phyloP scores from a whole-genome alignment of 2,329 filamentous ascomycete genomes.

The Cadophora sp. region DNA sequence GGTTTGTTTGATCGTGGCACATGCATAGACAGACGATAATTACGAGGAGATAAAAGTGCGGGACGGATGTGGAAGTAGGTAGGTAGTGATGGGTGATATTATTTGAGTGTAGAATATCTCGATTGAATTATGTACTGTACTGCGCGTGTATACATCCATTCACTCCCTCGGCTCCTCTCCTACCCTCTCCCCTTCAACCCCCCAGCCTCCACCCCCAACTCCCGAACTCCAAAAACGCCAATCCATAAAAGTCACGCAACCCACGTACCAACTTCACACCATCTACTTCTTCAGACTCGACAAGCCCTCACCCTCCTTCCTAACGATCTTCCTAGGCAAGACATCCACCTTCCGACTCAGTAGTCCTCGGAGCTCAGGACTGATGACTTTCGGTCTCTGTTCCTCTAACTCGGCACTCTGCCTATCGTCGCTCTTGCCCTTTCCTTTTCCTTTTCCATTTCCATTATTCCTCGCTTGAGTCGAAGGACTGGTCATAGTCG shows the following conservation, averaged over 20 bases:
- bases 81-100: too few relatives aligned
- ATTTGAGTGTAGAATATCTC: too few relatives aligned
- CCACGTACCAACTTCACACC: background rate
- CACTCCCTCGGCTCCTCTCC: too few relatives aligned
- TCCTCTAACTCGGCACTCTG: constrained; percentile 39
- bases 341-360: constrained; percentile 63
- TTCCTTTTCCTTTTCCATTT: constrained; percentile 32
- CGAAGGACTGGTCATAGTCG: constrained; percentile 18
- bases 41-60: too few relatives aligned
- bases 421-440: constrained; percentile 25
- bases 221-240: background rate
- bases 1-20: too few relatives aligned
- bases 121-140: too few relatives aligned
- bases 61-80: too few relatives aligned
- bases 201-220: background rate
- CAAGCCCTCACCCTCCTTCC: constrained; percentile 44
- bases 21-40: too few relatives aligned
- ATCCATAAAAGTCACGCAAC: too few relatives aligned
- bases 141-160: too few relatives aligned
- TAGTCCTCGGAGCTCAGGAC: constrained; percentile 65
- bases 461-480: constrained; percentile 41
- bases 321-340: constrained; percentile 44
- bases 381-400: constrained; percentile 59
- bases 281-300: constrained; percentile 27
- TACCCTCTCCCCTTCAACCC: background rate